Evolutionary conservation across 768 basidiomycete species (phyloP).

Genomic region (Boletus vermiculosoides): DNA sequence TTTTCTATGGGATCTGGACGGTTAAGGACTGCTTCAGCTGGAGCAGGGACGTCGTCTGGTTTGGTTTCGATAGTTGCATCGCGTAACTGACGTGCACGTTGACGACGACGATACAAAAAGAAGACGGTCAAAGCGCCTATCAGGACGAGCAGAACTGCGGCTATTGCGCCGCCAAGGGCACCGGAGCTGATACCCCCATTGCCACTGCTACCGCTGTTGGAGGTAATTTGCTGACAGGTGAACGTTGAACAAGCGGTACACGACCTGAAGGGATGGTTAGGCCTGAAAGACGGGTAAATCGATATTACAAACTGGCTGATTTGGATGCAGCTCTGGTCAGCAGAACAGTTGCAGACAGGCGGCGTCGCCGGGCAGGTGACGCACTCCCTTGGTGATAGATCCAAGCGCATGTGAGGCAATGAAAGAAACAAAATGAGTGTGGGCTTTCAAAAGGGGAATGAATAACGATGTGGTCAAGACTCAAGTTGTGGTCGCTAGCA

Average conservation of each 20-base stretch:
- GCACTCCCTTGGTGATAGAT: slow-evolving; percentile 46
- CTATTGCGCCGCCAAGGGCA: slow-evolving; percentile 70
- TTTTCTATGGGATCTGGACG: slow-evolving; percentile 83
- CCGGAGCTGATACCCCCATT: slow-evolving; percentile 56
- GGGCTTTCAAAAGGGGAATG: slow-evolving; percentile 18
- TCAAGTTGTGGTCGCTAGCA: slow-evolving; percentile 24
- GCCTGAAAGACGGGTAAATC: not conserved
- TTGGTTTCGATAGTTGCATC: slow-evolving; percentile 40
- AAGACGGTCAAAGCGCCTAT: slow-evolving; percentile 49
- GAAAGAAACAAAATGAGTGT: slow-evolving; percentile 35
- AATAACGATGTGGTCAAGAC: slow-evolving; percentile 20
- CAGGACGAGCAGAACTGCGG: slow-evolving; percentile 62
- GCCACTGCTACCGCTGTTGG: slow-evolving; percentile 24
- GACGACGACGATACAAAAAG: slow-evolving; percentile 64
- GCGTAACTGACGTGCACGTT: slow-evolving; percentile 39
- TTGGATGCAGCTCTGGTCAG: slow-evolving; percentile 56
- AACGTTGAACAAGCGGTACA: slow-evolving; percentile 56
- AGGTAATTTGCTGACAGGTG: slow-evolving; percentile 44
- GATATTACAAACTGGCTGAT: slow-evolving; percentile 51
- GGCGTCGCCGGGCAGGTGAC: slow-evolving; percentile 49
- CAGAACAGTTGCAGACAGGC: slow-evolving; percentile 51
- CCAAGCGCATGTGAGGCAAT: slow-evolving; percentile 30
- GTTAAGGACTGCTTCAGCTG: slow-evolving; percentile 75
- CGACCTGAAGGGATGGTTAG: slow-evolving; percentile 40
- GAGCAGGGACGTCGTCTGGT: slow-evolving; percentile 65